Base-by-base conservation (phyloP, 2,329 filamentous ascomycete genomes). In the Pleomassaria siparia region DNA sequence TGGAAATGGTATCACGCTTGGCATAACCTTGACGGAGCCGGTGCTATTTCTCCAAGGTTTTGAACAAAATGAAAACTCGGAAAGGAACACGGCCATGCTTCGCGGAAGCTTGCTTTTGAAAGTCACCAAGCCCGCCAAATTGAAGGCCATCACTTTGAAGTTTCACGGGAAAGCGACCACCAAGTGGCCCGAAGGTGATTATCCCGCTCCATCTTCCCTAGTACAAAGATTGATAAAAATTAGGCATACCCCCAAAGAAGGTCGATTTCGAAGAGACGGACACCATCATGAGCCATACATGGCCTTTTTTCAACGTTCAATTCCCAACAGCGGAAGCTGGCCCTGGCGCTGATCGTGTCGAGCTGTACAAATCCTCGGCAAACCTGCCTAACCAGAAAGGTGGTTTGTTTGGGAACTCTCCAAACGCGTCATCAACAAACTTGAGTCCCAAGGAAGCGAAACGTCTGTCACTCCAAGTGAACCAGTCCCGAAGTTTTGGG, bases 301-400 rank as follows among this genome's bases (percentile, higher is more conserved):
- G 90, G 72, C 92, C 87, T 0, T 97, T 97, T 67, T 99, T 96
- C 77, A 95, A 96, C 62, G 87, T 88, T 40, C 80, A 83, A 54
- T 82, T 84, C 53, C 74, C 78, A 51, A 74, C 76, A 51, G 81
- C 82, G 4, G 80, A 86, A 58, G 75, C 76, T 46, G 78, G 81
- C 24, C 82, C 84, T 37, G 82, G 83, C 15, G 84, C 84, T 20
- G 82, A 87, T 66, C 78, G 79, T 49, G 81, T 84, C 22, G 80
- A 83, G 28, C 70, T 85, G 18, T 75, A 78, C 51, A 79, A 78
- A 51, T 71, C 69, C 26, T 59, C 71, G 1, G 51, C 50, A 52
- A 39, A 49, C 8, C 67, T 37, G 62, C 60, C 35, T 1, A 64
- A 66, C 24, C 56, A 53, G 21, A 60, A 55, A 26, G 61, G 53